Conservation (phyloP, 164 flowering plant genomes). For the Protea cynaroides region DNA sequence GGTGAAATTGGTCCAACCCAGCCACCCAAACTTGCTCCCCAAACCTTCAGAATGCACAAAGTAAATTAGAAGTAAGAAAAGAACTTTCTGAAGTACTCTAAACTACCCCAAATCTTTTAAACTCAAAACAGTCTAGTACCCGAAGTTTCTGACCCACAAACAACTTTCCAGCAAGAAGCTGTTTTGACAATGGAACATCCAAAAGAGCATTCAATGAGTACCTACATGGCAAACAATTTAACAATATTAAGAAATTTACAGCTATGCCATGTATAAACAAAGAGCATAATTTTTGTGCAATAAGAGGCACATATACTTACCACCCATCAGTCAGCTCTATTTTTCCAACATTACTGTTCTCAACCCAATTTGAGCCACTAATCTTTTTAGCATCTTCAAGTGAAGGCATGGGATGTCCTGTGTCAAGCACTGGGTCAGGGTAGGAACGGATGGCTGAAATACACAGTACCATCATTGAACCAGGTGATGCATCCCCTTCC, state of each 20-base stretch:
- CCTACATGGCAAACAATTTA: slow-evolving; percentile 39
- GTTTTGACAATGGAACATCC: slow-evolving; percentile 61
- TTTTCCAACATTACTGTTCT: slow-evolving; percentile 24
- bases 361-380: slow-evolving; percentile 12
- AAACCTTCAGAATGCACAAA: slow-evolving; percentile 50
- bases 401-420: slow-evolving; percentile 6
- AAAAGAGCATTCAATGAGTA: slow-evolving; percentile 67
- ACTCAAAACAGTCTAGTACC: slow-evolving; percentile 34
- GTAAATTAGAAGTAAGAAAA: slow-evolving; percentile 15
- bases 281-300: not conserved
- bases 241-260: slow-evolving; percentile 4
- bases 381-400: slow-evolving; percentile 16
- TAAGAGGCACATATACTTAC: slow-evolving; percentile 37
- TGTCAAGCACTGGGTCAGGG: slow-evolving; percentile 10
- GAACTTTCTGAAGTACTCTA: slow-evolving; percentile 7
- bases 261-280: too few species aligned
- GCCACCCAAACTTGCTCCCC: slow-evolving; percentile 83
- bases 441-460: slow-evolving; percentile 53
- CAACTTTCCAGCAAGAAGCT: slow-evolving; percentile 57
- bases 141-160: slow-evolving; percentile 94
- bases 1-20: slow-evolving; percentile 89
- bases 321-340: slow-evolving; percentile 96
- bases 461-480: slow-evolving; percentile 73
- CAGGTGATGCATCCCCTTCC: slow-evolving; percentile 80
- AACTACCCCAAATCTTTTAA: slow-evolving; percentile 4